A percentile compares a stretch with the other conserved stretches of the same genome.
Evolutionary conservation across 768 basidiomycete species (phyloP).

Genomic region (Kwoniella botswanensis): DNA sequence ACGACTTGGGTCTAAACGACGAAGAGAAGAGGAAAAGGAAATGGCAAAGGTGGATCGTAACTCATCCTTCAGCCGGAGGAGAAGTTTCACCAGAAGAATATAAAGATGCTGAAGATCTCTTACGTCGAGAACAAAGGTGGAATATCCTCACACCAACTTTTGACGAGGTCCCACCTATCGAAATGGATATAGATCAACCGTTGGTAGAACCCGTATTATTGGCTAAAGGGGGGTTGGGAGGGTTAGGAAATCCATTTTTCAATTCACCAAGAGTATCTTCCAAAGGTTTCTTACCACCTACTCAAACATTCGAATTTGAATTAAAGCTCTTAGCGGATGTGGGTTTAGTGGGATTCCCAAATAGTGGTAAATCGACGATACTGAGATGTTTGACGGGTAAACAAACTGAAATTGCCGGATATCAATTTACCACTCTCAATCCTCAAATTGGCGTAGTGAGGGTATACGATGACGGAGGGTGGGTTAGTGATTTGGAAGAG

Average conservation of each 20-base stretch:
- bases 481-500: constrained; percentile 58
- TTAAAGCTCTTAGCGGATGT: constrained; percentile 93
- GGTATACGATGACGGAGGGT: constrained; percentile 76
- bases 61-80: constrained; percentile 37
- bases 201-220: constrained; percentile 61
- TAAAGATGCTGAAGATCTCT: constrained; percentile 37
- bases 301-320: constrained; percentile 79
- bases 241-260: constrained; percentile 89
- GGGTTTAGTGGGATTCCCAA: constrained; percentile 95
- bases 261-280: constrained; percentile 72
- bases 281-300: constrained; percentile 45
- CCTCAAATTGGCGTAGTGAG: constrained; percentile 91
- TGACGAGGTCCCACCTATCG: constrained; percentile 33
- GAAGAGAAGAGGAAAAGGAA: constrained; percentile 58
- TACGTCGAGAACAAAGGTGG: constrained; percentile 44
- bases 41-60: constrained; percentile 44
- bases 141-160: constrained; percentile 28
- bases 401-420: constrained; percentile 81
- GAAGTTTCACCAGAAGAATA: constrained; percentile 44
- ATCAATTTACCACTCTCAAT: constrained; percentile 94
- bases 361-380: constrained; percentile 86
- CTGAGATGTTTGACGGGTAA: constrained; percentile 86
- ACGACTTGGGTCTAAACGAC: constrained; percentile 68
- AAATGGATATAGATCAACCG: constrained; percentile 42
- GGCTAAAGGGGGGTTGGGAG: constrained; percentile 77